Evolutionary conservation across 148 eudicot species (phyloP).

Genomic region (Gaultheria prostrata): DNA sequence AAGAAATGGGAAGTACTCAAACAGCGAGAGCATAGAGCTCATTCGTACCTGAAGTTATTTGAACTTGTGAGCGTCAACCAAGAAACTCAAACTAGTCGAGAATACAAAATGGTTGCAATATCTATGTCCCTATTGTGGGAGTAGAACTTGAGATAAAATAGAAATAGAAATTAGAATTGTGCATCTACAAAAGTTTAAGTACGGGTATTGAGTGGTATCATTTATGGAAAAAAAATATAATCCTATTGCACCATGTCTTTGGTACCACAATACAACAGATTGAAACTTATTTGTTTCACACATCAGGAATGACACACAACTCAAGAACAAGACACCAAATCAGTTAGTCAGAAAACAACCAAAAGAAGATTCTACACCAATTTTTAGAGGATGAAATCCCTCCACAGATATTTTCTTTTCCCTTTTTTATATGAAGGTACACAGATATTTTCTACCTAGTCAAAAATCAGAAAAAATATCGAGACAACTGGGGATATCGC

Average conservation of each 20-base stretch:
- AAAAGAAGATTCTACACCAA: not conserved
- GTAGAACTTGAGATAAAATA: not conserved
- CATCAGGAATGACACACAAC: not conserved
- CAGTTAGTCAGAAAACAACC: not conserved
- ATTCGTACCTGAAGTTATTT: not conserved
- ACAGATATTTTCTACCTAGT: not conserved
- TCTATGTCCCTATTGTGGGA: not conserved
- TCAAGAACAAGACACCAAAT: conserved; percentile 1
- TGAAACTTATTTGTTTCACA: not conserved
- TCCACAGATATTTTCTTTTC: not conserved
- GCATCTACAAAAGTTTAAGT: not conserved
- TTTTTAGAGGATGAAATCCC: not conserved
- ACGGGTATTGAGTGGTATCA: not conserved
- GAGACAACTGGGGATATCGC: not conserved
- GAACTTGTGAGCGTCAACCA: conserved; percentile 2
- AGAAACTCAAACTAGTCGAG: not conserved
- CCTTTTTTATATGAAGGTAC: too few relatives aligned
- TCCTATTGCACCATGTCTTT: not conserved
- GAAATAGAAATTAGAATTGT: not conserved
- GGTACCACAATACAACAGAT: not conserved
- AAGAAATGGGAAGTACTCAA: not conserved
- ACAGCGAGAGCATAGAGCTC: not conserved
- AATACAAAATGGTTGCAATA: not conserved
- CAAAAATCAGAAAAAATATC: not conserved
- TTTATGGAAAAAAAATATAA: not conserved